Evolutionary conservation across 176 grass and related monocot species (phyloP).

Genomic region (Thalia dealbata): DNA sequence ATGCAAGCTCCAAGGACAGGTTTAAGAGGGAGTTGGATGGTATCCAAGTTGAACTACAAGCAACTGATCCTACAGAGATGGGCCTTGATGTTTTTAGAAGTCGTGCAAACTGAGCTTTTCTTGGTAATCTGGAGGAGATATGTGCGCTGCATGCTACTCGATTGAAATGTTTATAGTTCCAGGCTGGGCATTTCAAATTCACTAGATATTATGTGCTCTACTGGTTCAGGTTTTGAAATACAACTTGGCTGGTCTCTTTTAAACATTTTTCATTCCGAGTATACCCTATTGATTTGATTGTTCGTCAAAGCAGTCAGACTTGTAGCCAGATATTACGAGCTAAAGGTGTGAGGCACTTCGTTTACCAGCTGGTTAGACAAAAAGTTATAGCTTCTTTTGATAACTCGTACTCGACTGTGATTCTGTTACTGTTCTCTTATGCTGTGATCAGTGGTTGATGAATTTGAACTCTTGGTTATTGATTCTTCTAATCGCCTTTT

Average conservation of each 20-base stretch:
- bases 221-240: not conserved
- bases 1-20: slow-evolving; percentile 17
- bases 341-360: not conserved
- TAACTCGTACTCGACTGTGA: not conserved
- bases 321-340: not conserved
- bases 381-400: not conserved
- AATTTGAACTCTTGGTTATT: not conserved
- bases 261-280: not conserved
- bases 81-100: slow-evolving; percentile 7
- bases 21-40: slow-evolving; percentile 17
- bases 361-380: not conserved
- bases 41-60: slow-evolving; percentile 18
- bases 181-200: not conserved
- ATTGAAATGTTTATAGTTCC: not conserved
- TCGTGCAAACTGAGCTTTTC: slow-evolving; percentile 2
- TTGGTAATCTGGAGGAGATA: not conserved
- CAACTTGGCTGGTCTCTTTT: not conserved
- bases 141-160: not conserved
- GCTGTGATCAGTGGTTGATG: not conserved
- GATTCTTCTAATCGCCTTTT: not conserved
- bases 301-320: not conserved
- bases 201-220: not conserved
- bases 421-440: not conserved
- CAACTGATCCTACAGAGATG: slow-evolving; percentile 19
- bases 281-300: not conserved